These are phyloP conservation scores for Globisporangium mamillatum DNA, from an alignment of 352 stramenopile species.

Conservation along the genomic window DNA sequence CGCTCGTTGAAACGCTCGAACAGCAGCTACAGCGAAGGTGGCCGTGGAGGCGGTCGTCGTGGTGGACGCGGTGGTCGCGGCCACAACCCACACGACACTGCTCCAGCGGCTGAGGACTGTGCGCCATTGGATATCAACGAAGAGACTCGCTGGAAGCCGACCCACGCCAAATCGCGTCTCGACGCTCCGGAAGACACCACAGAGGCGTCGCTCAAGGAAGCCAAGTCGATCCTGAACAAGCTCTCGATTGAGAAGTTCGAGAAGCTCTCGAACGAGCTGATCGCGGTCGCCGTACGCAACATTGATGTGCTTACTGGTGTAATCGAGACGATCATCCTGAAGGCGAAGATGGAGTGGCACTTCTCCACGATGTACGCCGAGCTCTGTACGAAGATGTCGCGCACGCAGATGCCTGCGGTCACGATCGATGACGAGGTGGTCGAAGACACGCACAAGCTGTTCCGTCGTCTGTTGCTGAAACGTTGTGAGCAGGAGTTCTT, in stretches of 20 bases:
- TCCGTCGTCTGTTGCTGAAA: constrained; percentile 92
- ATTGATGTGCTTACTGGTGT: constrained; percentile 83
- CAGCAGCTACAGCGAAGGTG: constrained; percentile 40
- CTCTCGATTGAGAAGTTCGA: constrained; percentile 97
- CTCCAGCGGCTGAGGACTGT: constrained; percentile 56
- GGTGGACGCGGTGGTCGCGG: constrained; percentile 41
- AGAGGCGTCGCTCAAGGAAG: constrained; percentile 84
- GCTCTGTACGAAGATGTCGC: constrained; percentile 90
- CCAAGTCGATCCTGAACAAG: constrained; percentile 95
- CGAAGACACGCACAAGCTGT: constrained; percentile 85
- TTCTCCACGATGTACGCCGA: constrained; percentile 96
- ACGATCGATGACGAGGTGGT: constrained; percentile 67
- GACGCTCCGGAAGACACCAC: constrained; percentile 41
- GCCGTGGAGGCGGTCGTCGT: constrained; percentile 40
- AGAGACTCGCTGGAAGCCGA: constrained; percentile 82
- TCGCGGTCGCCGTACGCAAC: constrained; percentile 86
- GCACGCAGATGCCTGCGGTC: constrained; percentile 79
- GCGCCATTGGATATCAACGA: constrained; percentile 77
- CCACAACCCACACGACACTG: constrained; percentile 43
- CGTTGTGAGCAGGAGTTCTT: constrained; percentile 95
- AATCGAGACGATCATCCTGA: constrained; percentile 93
- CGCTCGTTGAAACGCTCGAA: constrained; percentile 42
- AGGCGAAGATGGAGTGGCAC: constrained; percentile 96
- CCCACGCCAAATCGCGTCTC: constrained; percentile 53
- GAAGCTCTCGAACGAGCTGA: constrained; percentile 91